Evolutionary conservation across 352 stramenopile genomes (phyloP), one percentile per base, ranked within the genome.

Genomic region (Phytophthora boehmeriae): DNA sequence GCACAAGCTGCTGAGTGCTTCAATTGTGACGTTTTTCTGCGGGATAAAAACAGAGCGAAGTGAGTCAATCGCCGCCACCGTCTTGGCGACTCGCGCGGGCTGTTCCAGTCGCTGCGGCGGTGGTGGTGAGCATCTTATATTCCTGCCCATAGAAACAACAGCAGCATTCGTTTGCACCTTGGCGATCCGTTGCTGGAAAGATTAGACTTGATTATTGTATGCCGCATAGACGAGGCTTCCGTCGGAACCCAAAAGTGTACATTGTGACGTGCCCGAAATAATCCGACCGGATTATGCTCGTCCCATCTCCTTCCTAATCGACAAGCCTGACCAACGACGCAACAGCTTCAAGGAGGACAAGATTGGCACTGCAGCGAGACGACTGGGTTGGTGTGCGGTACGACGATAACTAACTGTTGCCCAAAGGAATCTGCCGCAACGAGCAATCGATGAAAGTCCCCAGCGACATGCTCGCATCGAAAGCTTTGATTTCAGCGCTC

Each of bases 181-280:
- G 5, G n/a, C 38, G 52, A 19, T 60, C 22, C 14, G 14, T 3
- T 44, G 38, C 22, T 16, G 45, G 46, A 43, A 20, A n/a, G n/a
- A 19, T 8, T 1, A 32, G n/a, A 54, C 54, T 64, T 68, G 38
- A 2, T 38, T 45, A 43, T 30, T 51, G 53, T 68, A 63, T 41
- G 27, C 9, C 5, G 4, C 48, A 65, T 16, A 55, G 23, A 36
- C 54, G 28, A 42, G n/a, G 46, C 39, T 32, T 19, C 30, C 25
- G 39, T 25, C 27, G 25, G 25, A 38, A 61, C 49, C 61, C 46
- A 60, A 70, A 55, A 48, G 25, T 64, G 35, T 38, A 59, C 22
- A 48, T 66, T 35, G 22, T 30, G 35, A 23, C 6, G 36, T 20
- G 52, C 62, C 62, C 48, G 43, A 68, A 70, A 66, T 70, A 70